phyloP scores from a whole-genome alignment of 345 rosid species.

The Viola odorata region DNA sequence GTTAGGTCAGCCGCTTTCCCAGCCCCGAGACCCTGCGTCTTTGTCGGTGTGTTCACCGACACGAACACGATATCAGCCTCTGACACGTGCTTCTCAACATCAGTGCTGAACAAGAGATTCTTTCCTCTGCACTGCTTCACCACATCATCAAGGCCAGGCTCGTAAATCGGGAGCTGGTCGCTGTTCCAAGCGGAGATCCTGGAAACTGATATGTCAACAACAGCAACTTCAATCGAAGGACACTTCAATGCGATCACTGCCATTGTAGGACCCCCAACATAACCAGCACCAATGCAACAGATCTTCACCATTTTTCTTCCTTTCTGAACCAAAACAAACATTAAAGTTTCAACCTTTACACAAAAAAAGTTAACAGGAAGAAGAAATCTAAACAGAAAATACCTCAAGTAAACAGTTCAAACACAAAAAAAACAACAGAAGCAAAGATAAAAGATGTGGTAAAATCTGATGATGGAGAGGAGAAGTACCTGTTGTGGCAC shows the following conservation, averaged over 20 bases:
- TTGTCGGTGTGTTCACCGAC: conserved; percentile 9
- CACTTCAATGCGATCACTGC: conserved; percentile 12
- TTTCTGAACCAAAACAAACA: conserved; percentile 12
- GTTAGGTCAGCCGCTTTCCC: conserved; percentile 9
- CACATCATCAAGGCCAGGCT: conserved; percentile 9
- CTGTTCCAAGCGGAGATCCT: conserved; percentile 12
- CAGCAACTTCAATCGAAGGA: conserved; percentile 8
- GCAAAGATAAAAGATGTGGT: neutral
- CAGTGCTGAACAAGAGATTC: conserved; percentile 12
- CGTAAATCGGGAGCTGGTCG: conserved; percentile 8
- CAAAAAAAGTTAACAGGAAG: neutral
- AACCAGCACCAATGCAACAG: conserved; percentile 73
- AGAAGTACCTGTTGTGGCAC: neutral
- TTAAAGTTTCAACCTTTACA: no score
- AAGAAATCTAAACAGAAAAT: neutral
- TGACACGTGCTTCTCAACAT: conserved; percentile 7
- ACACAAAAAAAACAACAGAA: neutral
- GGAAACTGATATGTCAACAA: conserved; percentile 12
- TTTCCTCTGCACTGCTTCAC: conserved; percentile 10
- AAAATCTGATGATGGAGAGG: neutral
- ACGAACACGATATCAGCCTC: conserved; percentile 14
- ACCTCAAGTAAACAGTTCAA: neutral
- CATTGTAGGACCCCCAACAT: conserved; percentile 54
- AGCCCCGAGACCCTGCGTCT: conserved; percentile 8
- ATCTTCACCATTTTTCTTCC: conserved; percentile 53